Evolutionary conservation across 306 rosid species (phyloP).

Genomic region (Glycine tomentella): DNA sequence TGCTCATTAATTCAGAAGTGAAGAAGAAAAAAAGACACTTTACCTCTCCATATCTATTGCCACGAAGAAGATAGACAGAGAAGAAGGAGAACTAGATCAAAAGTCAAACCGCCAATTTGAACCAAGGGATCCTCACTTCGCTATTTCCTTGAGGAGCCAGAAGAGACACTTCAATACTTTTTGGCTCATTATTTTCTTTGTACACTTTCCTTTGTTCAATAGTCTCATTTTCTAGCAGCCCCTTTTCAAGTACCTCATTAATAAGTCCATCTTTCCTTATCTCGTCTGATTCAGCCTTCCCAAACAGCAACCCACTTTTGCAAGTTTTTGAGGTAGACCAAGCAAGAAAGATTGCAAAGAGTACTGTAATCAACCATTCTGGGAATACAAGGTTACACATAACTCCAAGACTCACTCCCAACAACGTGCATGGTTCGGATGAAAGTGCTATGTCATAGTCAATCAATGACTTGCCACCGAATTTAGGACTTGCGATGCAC

Average conservation of each 20-base stretch:
- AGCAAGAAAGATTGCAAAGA: constrained; percentile 82
- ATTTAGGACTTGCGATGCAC: constrained; percentile 49
- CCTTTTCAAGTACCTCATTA: constrained; percentile 52
- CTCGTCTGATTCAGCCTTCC: constrained; percentile 74
- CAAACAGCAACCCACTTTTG: constrained; percentile 58
- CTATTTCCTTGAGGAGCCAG: constrained; percentile 41
- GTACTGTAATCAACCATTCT: constrained; percentile 78
- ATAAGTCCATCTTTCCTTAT: constrained; percentile 43
- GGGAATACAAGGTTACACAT: constrained; percentile 86
- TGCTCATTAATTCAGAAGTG: background rate
- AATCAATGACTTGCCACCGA: constrained; percentile 65
- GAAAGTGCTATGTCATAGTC: constrained; percentile 82
- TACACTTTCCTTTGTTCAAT: constrained; percentile 38
- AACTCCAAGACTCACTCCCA: constrained; percentile 91
- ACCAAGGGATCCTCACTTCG: constrained; percentile 62
- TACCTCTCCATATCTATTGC: constrained; percentile 76
- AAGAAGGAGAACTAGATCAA: constrained; percentile 85
- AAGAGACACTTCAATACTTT: constrained; percentile 9
- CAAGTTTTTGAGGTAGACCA: constrained; percentile 91
- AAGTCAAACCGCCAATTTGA: constrained; percentile 68
- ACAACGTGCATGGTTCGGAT: constrained; percentile 84
- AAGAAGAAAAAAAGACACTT: constrained; percentile 14
- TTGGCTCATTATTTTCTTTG: too few species aligned
- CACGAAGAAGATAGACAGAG: constrained; percentile 78
- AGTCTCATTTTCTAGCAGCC: constrained; percentile 33